Base-by-base conservation (phyloP, 371 early-diverging fungal species). In the Rhizomucor pusillus region DNA sequence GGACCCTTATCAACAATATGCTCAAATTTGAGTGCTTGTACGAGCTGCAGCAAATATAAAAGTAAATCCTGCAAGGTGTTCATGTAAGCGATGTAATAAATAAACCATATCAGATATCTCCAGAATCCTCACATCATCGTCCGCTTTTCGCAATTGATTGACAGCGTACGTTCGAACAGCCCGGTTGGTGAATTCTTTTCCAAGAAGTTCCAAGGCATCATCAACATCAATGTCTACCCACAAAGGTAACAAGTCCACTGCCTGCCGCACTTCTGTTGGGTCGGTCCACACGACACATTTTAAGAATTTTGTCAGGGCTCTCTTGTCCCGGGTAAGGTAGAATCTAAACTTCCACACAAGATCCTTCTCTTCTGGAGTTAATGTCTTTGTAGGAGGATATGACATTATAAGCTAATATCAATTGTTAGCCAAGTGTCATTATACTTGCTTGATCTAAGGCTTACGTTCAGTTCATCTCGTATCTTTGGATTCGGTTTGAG, bases 1-100 rank as follows among this genome's bases (percentile, higher is more conserved):
- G 70, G 56, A 9, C 59, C 74, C n/a, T 69, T 69, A 18, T 73
- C 73, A 16, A 59, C 63, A 24, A 72, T 71, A 43, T 72, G 77
- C 71, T 98, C 99, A 63, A 95, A 97, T 59, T 92, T 93, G 3
- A 98, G 73, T n/a, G 97, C 99, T 68, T 98, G 99, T 1, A 98
- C 99, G 0, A 98, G 82, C 62, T 98, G 99, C 23, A 97, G 67
- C 24, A 97, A 72, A 72, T 93, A 96, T 14, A 96, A 68, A 23
- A 90, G 77, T 10, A 98, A 66, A 53, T 97, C 97, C 91, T 91
- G 65, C 1, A 19, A n/a, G 44, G 4, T 37, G 41, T 59, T 23
- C 19, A 51, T 39, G 12, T 47, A 10, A 29, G 29, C 29, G 3
- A 29, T 10, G 34, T 23, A 9, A 10, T 49, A 45, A 44, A 43